These are phyloP conservation scores for Hypomontagnella submonticulosa DNA, from an alignment of 495 filamentous ascomycete genomes.

Conservation along the genomic window DNA sequence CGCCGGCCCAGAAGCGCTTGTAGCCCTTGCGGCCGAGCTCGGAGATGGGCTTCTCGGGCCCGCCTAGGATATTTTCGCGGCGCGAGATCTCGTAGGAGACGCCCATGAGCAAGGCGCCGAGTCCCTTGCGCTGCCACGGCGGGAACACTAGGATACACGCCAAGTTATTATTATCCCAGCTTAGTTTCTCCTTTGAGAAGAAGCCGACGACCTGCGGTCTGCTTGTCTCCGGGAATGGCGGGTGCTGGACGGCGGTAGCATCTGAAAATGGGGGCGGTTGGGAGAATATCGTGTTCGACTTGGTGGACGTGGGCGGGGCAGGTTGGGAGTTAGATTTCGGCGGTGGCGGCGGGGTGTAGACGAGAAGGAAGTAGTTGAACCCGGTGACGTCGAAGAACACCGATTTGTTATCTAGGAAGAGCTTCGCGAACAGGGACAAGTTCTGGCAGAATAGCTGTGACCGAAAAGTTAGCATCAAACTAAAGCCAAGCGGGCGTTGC, in stretches of 20 bases:
- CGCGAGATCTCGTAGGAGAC: conserved; percentile 92
- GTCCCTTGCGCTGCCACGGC: conserved; percentile 89
- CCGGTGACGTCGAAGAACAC: conserved; percentile 96
- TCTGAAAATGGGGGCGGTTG: not conserved
- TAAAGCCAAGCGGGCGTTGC: not conserved
- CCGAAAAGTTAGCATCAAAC: conserved; percentile 20
- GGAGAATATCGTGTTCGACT: not conserved
- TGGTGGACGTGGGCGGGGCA: not conserved
- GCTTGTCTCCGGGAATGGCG: conserved; percentile 7
- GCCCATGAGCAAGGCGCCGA: conserved; percentile 91
- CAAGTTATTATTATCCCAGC: conserved; percentile 98
- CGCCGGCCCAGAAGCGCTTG: conserved; percentile 82
- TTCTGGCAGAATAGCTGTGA: conserved; percentile 89
- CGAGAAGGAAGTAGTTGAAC: conserved; percentile 94
- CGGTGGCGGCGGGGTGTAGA: conserved; percentile 65
- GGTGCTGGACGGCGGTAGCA: not conserved
- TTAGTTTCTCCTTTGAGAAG: conserved; percentile 98
- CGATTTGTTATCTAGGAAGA: conserved; percentile 97
- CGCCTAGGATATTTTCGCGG: conserved; percentile 84
- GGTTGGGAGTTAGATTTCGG: conserved; percentile 40
- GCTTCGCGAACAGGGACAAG: conserved; percentile 94
- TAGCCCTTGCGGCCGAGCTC: conserved; percentile 85
- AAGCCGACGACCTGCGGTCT: conserved; percentile 81
- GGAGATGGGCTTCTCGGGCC: conserved; percentile 92
- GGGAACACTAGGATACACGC: conserved; percentile 97